A percentile compares a stretch with the other conserved stretches of the same genome.
Conservation (phyloP, 2,329 filamentous ascomycete species). For the Phaeosphaeriaceae sp. region DNA sequence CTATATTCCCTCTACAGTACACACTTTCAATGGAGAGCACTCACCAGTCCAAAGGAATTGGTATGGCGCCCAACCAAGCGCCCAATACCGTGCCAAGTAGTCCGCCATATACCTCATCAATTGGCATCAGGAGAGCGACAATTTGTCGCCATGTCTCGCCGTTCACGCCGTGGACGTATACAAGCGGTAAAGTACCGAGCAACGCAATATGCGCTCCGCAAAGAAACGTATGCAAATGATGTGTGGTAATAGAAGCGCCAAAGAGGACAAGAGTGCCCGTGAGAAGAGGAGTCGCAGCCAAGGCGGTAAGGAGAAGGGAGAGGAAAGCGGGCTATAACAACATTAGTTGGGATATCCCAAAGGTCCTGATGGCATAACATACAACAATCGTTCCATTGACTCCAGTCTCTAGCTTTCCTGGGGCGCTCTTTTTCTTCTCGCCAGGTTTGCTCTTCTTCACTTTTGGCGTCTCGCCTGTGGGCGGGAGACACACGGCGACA, state of each 20-base stretch:
- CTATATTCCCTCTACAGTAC: not conserved
- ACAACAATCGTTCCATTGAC: conserved; percentile 50
- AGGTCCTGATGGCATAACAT: conserved; percentile 25
- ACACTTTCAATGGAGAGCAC: conserved; percentile 22
- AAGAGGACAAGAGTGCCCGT: conserved; percentile 77
- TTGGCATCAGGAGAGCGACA: conserved; percentile 71
- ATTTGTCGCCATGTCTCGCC: conserved; percentile 71
- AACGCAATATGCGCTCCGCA: conserved; percentile 82
- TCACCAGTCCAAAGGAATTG: conserved; percentile 92
- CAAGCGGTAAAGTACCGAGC: conserved; percentile 77
- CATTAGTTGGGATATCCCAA: not conserved
- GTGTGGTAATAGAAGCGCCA: conserved; percentile 86
- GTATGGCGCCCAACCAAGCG: conserved; percentile 91
- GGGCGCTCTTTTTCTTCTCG: conserved; percentile 44
- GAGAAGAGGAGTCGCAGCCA: conserved; percentile 64
- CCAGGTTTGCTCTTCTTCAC: conserved; percentile 61
- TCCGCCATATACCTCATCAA: conserved; percentile 85
- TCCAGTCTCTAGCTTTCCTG: conserved; percentile 31
- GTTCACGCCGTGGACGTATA: conserved; percentile 86
- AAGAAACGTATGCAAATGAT: conserved; percentile 78
- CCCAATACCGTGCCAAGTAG: conserved; percentile 79
- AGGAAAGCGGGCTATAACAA: conserved; percentile 69
- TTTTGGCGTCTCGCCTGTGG: conserved; percentile 49
- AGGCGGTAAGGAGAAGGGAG: conserved; percentile 65
- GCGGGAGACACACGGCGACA: conserved; percentile 65